Evolutionary conservation across 176 grass and related monocot species (phyloP).

Genomic region (Aegilops tauschii): DNA sequence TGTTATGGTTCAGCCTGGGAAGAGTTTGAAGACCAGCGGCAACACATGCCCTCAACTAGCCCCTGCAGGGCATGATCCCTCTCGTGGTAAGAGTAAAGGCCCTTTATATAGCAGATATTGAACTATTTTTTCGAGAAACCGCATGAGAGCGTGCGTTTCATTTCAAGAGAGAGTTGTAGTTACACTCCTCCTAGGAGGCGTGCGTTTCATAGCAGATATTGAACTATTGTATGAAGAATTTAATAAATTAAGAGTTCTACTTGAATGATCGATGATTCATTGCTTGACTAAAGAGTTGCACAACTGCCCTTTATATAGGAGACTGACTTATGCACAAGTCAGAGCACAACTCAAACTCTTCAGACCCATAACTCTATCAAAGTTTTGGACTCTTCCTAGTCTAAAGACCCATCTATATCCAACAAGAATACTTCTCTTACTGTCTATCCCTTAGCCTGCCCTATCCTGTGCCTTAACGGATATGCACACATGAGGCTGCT

Average conservation of each 20-base stretch:
- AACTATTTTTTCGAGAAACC: no score
- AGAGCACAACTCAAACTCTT: no score
- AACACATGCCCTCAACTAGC: neutral
- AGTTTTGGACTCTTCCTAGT: neutral
- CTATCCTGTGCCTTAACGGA: no score
- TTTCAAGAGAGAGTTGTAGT: no score
- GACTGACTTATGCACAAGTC: no score
- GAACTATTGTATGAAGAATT: neutral
- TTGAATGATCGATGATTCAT: neutral
- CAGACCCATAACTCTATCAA: no score
- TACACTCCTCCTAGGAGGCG: no score
- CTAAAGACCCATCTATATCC: neutral
- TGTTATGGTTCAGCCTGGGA: neutral
- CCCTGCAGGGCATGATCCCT: neutral
- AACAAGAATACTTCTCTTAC: neutral
- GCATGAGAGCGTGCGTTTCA: no score
- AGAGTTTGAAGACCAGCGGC: neutral
- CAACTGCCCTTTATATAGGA: no score
- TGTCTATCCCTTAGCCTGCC: neutral
- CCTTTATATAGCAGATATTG: neutral
- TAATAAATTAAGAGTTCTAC: neutral
- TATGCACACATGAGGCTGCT: no score
- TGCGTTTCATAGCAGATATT: neutral
- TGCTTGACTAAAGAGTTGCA: neutral
- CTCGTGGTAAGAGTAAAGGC: no score